Percentiles rank a stretch among this genome's conserved stretches.
Evolutionary conservation across 2,329 filamentous ascomycete species (phyloP).

Genomic region (Ceratocystis alfenasii): DNA sequence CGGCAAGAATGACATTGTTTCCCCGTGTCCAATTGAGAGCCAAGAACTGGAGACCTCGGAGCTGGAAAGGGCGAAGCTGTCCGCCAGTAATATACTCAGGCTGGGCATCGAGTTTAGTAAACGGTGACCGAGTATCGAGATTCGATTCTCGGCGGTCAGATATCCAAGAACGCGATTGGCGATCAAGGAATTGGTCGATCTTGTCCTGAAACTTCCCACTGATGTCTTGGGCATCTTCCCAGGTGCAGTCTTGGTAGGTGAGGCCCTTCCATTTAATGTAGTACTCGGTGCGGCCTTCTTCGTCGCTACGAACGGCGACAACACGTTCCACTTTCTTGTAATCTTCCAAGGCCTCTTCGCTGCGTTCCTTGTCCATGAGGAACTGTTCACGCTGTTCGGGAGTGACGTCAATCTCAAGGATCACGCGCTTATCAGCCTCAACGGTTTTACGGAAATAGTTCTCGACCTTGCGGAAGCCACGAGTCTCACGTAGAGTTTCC

Average conservation of each 20-base stretch:
- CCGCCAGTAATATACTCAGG: slow-evolving; percentile 76
- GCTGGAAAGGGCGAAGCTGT: slow-evolving; percentile 81
- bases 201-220: slow-evolving; percentile 70
- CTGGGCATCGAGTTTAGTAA: slow-evolving; percentile 62
- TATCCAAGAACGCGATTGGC: slow-evolving; percentile 64
- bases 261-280: slow-evolving; percentile 95
- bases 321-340: slow-evolving; percentile 88
- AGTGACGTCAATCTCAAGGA: slow-evolving; percentile 61
- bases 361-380: slow-evolving; percentile 85
- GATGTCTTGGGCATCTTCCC: slow-evolving; percentile 69
- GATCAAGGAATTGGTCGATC: slow-evolving; percentile 83
- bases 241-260: slow-evolving; percentile 87
- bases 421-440: slow-evolving; percentile 64
- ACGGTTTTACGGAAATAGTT: slow-evolving; percentile 87
- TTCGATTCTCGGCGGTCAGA: slow-evolving; percentile 72
- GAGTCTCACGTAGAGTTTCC: slow-evolving; percentile 60
- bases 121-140: slow-evolving; percentile 59
- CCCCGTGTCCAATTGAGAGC: slow-evolving; percentile 89
- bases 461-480: slow-evolving; percentile 78
- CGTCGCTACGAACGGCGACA: slow-evolving; percentile 69
- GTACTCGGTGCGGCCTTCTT: slow-evolving; percentile 67
- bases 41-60: slow-evolving; percentile 88
- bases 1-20: slow-evolving; percentile 92
- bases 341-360: slow-evolving; percentile 76
- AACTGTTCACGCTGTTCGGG: slow-evolving; percentile 87